phyloP scores from a whole-genome alignment of 1,284 basidiomycete genomes.

The Porodaedalea pini region DNA sequence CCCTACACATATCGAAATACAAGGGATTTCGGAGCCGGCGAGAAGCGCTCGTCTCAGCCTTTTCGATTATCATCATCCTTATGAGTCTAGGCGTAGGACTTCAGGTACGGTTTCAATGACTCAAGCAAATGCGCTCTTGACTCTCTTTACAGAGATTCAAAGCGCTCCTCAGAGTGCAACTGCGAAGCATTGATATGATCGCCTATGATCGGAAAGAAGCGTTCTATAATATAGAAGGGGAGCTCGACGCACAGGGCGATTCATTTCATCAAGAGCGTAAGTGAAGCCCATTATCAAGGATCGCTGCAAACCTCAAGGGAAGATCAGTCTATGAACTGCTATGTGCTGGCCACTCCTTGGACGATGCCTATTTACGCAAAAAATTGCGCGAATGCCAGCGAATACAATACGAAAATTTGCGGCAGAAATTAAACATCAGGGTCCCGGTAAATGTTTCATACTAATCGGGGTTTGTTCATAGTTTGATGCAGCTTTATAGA shows the following conservation, averaged over 20 bases:
- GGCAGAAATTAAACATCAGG: conserved; percentile 26
- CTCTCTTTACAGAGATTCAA: conserved; percentile 23
- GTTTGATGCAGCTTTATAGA: conserved; percentile 14
- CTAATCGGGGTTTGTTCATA: background rate
- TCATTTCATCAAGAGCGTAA: conserved; percentile 25
- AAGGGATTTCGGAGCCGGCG: conserved; percentile 22
- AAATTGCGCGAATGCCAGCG: conserved; percentile 22
- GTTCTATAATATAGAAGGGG: conserved; percentile 24
- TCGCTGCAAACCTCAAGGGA: background rate
- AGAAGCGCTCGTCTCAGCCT: conserved; percentile 25
- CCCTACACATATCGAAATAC: conserved; percentile 25
- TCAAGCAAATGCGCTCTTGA: background rate
- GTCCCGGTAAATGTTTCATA: conserved; percentile 22
- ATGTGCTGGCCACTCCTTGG: conserved; percentile 26
- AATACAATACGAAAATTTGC: conserved; percentile 18
- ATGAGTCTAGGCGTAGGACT: conserved; percentile 23
- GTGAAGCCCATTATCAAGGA: conserved; percentile 10
- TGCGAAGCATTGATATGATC: conserved; percentile 24
- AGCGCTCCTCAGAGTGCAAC: conserved; percentile 23
- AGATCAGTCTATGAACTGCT: conserved; percentile 27
- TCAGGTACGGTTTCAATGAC: background rate
- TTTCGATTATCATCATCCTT: conserved; percentile 26
- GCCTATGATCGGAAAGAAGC: conserved; percentile 24
- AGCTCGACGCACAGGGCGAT: conserved; percentile 23
- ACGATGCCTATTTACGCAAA: conserved; percentile 25